Base-by-base conservation (phyloP, 108 stramenopile genomes). In the Seminavis robusta region DNA sequence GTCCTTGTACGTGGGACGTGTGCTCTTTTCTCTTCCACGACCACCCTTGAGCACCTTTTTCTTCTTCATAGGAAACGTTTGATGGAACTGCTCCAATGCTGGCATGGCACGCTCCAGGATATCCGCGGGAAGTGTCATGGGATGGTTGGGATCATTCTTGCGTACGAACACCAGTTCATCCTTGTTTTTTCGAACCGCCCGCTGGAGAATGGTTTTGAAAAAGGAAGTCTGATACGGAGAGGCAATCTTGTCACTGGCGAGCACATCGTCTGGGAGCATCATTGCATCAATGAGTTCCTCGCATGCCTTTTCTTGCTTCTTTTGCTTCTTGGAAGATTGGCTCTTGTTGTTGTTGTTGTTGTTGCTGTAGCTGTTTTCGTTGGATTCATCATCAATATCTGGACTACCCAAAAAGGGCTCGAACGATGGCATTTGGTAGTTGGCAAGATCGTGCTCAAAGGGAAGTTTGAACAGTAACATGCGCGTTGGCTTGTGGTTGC, bases 211-310 rank as follows among this genome's bases (percentile, higher is more conserved):
- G 2, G 81, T 77, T 62, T 74, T 59, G 28, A 61, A 53, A 52
- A 73, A 83, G 1, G 64, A 58, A 21, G 65, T 60, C 27, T 58
- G 56, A 29, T 67, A 70, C 6, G 87, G 88, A 59, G 65, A 73
- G 15, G 83, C 65, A 20, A 83, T 80, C 9, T 29, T 29, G 30
- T 33, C 41, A 46, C 62, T 59, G 23, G 68, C 56, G 3, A 90
- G 65, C 13, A 55, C 53, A 57, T 84, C 81, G 11, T 78, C 66
- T 5, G 74, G 68, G n/a, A 94, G 57, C 75, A 82, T 84, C 16
- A 90, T 47, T 5, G 72, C 41, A 57, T 90, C 88, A 31, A 94
- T 84, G 34, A 94, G 39, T 16, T 89, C 69, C 38, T 90, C 84
- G 46, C 82, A 76, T 1, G 26, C 30, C 27, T 60, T 36, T 13